These are phyloP conservation scores for Chlorella variabilis DNA, from an alignment of 163 green algal genomes.

Conservation along the genomic window DNA sequence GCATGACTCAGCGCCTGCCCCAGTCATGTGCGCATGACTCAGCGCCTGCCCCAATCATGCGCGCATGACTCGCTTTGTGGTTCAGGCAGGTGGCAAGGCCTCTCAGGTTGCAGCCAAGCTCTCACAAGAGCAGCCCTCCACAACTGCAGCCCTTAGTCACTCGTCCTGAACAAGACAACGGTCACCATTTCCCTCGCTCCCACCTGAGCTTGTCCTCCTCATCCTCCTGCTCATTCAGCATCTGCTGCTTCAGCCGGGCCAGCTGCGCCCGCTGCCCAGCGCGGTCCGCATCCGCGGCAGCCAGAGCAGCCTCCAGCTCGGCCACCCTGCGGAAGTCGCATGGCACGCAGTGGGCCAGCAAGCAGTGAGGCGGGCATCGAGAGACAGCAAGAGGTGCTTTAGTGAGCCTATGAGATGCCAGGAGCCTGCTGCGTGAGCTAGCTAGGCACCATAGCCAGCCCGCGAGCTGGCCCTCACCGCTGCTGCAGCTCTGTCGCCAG, in stretches of 20 bases:
- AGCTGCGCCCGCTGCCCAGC: constrained; percentile 37
- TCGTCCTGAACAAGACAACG: background rate
- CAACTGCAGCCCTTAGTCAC: no score
- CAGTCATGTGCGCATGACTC: background rate
- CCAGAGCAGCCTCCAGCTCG: constrained; percentile 36
- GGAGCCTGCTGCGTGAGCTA: no score
- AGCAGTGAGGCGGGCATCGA: no score
- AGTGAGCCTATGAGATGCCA: no score
- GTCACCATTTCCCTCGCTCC: background rate
- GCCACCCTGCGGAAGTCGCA: constrained; percentile 32
- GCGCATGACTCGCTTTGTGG: no score
- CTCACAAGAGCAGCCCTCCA: no score
- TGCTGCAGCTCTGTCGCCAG: constrained; percentile 11
- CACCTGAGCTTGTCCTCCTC: constrained; percentile 77
- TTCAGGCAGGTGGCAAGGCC: no score
- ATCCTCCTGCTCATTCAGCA: constrained; percentile 74
- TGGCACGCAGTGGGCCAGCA: background rate
- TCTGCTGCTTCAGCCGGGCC: constrained; percentile 76
- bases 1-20: no score
- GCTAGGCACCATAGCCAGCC: no score
- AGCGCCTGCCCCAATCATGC: background rate
- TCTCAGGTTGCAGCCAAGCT: no score
- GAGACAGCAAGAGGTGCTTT: no score
- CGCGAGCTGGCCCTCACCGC: background rate
- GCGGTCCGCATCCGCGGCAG: constrained; percentile 18